Conservation (phyloP, 2,329 filamentous ascomycete species). For the Cordyceps militaris region DNA sequence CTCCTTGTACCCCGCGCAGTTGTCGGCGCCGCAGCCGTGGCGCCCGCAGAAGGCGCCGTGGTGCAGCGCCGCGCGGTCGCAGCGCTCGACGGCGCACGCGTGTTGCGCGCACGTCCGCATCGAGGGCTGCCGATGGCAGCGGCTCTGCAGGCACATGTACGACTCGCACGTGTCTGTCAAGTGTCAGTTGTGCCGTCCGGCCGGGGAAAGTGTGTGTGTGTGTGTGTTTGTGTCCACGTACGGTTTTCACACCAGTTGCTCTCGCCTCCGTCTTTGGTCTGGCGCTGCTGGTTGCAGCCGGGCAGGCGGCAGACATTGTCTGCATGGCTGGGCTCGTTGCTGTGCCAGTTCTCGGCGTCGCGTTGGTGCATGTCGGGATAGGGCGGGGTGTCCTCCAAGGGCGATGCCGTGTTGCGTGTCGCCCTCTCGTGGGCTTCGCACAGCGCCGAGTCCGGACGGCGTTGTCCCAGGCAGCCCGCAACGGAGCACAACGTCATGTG, state of each 20-base stretch:
- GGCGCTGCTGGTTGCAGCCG: not conserved
- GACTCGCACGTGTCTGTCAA: constrained; percentile 1
- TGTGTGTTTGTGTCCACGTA: not conserved
- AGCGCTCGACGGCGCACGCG: constrained; percentile 3
- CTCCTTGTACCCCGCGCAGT: constrained; percentile 7
- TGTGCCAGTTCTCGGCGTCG: constrained; percentile 6
- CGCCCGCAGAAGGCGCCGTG: not conserved
- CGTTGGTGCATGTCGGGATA: not conserved
- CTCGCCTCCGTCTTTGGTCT: not conserved
- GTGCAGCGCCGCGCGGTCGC: not conserved
- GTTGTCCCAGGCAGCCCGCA: not conserved
- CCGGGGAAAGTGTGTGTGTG: too few species aligned
- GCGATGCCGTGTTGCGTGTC: not conserved
- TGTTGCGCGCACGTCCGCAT: constrained; percentile 8
- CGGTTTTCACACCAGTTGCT: constrained; percentile 8
- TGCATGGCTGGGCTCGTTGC: not conserved
- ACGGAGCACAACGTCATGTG: not conserved
- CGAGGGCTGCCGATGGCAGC: not conserved
- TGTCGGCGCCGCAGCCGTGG: constrained; percentile 9
- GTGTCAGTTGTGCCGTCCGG: not conserved
- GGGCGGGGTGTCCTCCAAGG: too few species aligned
- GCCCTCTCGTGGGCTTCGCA: not conserved
- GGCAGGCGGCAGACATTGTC: constrained; percentile 2
- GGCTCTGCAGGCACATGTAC: not conserved
- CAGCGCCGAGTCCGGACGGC: not conserved